phyloP scores from a whole-genome alignment of 2,329 filamentous ascomycete species.

The Helotiales sp. region DNA sequence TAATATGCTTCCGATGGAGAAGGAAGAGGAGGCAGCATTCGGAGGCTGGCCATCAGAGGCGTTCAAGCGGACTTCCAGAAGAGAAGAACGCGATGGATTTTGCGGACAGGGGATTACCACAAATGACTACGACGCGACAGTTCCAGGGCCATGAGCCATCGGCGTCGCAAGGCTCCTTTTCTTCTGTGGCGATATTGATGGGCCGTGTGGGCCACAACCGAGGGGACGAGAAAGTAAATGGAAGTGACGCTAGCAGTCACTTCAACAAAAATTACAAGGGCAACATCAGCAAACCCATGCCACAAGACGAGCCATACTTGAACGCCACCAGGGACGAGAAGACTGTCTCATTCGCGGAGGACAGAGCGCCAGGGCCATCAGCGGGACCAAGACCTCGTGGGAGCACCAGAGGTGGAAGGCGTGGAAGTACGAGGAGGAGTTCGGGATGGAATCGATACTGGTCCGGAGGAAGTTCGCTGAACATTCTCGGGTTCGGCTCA shows the following conservation, averaged over 20 bases:
- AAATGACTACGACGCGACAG: slow-evolving; percentile 44
- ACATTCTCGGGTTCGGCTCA: slow-evolving; percentile 65
- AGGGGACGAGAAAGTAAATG: slow-evolving; percentile 56
- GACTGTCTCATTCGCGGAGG: slow-evolving; percentile 44
- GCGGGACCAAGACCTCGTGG: slow-evolving; percentile 30
- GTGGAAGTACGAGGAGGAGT: slow-evolving; percentile 55
- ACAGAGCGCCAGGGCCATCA: slow-evolving; percentile 19
- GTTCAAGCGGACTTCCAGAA: slow-evolving; percentile 53
- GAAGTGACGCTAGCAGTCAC: slow-evolving; percentile 60
- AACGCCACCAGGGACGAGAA: slow-evolving; percentile 40
- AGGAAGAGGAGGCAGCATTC: slow-evolving; percentile 59
- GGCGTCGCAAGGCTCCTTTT: slow-evolving; percentile 62
- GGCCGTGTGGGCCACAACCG: slow-evolving; percentile 60
- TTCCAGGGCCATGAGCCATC: slow-evolving; percentile 55
- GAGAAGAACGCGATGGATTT: slow-evolving; percentile 63
- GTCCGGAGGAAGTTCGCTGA: slow-evolving; percentile 72
- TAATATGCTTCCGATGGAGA: slow-evolving; percentile 69
- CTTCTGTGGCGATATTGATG: slow-evolving; percentile 69
- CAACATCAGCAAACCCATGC: slow-evolving; percentile 64
- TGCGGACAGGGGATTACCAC: slow-evolving; percentile 49
- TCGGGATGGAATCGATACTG: slow-evolving; percentile 81
- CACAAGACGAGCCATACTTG: slow-evolving; percentile 45
- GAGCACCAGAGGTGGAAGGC: slow-evolving; percentile 29
- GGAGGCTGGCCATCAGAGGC: slow-evolving; percentile 52
- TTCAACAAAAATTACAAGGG: slow-evolving; percentile 68